Conservation (phyloP, 208 protist genomes). For the Leishmania mexicana region DNA sequence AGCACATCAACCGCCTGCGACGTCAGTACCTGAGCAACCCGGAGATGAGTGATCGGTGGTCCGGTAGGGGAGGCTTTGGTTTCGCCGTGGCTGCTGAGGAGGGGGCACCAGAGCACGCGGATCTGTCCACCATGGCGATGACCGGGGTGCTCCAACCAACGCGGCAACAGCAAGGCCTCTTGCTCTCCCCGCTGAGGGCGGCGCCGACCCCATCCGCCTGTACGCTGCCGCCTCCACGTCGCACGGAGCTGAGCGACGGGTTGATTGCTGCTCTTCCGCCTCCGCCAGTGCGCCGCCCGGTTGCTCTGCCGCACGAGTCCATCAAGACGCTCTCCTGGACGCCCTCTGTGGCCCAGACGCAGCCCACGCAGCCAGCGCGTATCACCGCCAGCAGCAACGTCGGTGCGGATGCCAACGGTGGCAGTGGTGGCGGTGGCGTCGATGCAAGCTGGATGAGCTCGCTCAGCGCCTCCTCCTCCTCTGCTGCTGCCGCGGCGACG, state of each 20-base stretch:
- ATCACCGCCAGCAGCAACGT: not conserved
- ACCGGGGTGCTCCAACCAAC: not conserved
- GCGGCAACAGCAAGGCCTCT: not conserved
- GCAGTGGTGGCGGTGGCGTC: conserved; percentile 15
- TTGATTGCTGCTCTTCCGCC: conserved; percentile 24
- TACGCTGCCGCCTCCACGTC: not conserved
- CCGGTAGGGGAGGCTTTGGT: not conserved
- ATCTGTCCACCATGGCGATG: not conserved
- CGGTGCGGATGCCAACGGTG: not conserved
- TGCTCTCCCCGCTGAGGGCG: not conserved
- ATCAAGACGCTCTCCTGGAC: not conserved
- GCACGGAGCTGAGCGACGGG: conserved; percentile 10
- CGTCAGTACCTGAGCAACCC: conserved; percentile 9
- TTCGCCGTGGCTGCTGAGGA: not conserved
- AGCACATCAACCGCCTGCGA: conserved; percentile 25
- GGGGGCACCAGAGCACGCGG: not conserved
- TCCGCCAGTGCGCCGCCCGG: conserved; percentile 7
- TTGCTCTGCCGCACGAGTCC: not conserved
- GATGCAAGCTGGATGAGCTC: conserved; percentile 15
- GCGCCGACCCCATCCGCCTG: not conserved
- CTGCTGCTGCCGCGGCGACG: not conserved
- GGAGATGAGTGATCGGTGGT: not conserved
- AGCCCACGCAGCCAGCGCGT: not conserved
- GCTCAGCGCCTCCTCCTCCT: not conserved
- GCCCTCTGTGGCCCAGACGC: not conserved